Conservation (phyloP, 1,284 basidiomycete species). For the Schizophyllum commune region DNA sequence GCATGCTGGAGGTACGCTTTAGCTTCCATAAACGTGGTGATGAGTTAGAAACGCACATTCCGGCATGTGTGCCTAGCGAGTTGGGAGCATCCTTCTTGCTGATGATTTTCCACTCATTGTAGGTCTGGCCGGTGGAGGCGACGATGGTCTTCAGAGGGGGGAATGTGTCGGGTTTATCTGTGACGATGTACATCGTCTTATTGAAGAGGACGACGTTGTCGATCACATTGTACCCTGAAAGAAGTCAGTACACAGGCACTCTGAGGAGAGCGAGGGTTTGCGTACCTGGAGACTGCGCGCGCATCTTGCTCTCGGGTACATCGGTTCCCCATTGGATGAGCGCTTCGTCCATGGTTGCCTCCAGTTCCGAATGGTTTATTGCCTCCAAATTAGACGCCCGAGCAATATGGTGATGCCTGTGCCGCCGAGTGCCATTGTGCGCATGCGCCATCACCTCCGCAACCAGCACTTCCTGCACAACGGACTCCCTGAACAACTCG, state of each 20-base stretch:
- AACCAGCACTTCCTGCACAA: conserved; percentile 46
- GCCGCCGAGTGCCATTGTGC: conserved; percentile 30
- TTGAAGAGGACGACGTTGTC: conserved; percentile 68
- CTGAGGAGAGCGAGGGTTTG: too few relatives aligned
- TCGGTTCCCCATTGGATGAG: conserved; percentile 44
- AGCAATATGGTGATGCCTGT: conserved; percentile 15
- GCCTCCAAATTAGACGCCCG: conserved; percentile 15
- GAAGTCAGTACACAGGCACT: too few relatives aligned
- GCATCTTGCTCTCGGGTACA: conserved; percentile 41
- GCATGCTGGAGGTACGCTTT: conserved; percentile 6
- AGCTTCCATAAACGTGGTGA: conserved; percentile 1
- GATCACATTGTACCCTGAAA: conserved; percentile 70
- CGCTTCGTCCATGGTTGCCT: conserved; percentile 42
- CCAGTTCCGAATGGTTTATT: conserved; percentile 27
- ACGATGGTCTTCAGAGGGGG: conserved; percentile 45
- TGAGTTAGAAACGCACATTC: conserved; percentile 33
- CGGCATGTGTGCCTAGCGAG: conserved; percentile 47
- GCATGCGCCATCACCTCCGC: conserved; percentile 34
- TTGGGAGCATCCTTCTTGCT: conserved; percentile 43
- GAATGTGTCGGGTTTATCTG: conserved; percentile 42
- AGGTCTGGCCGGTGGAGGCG: conserved; percentile 42
- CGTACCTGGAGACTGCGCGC: conserved; percentile 56
- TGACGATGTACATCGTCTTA: conserved; percentile 63
- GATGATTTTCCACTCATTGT: conserved; percentile 59
- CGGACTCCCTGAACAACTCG: conserved; percentile 33